These are phyloP conservation scores for Daldinia concentrica DNA, from an alignment of 495 filamentous ascomycete species.

Conservation along the genomic window DNA sequence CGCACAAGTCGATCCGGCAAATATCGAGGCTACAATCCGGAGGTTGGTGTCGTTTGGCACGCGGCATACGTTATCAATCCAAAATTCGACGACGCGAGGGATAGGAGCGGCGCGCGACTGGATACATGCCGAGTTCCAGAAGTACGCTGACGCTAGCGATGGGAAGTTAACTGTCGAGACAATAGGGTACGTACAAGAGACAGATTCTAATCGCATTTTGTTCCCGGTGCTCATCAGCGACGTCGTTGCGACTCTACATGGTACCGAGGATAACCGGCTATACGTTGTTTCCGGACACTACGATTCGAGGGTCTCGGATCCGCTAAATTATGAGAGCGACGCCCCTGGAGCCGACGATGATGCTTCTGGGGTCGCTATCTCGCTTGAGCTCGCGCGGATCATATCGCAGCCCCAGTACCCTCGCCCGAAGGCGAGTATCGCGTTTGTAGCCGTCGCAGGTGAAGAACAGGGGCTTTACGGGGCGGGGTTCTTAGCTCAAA, in stretches of 20 bases:
- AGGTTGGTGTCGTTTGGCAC: constrained; percentile 63
- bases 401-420: constrained; percentile 49
- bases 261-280: constrained; percentile 54
- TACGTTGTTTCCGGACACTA: constrained; percentile 65
- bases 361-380: constrained; percentile 51
- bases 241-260: constrained; percentile 60
- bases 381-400: constrained; percentile 60
- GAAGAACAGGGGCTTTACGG: constrained; percentile 65
- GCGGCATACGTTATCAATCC: constrained; percentile 59
- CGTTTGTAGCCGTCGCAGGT: constrained; percentile 61
- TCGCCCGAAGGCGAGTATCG: constrained; percentile 58
- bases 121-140: constrained; percentile 56
- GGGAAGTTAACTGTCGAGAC: constrained; percentile 56
- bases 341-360: constrained; percentile 66
- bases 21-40: constrained; percentile 56
- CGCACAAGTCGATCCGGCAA: constrained; percentile 50
- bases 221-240: constrained; percentile 60
- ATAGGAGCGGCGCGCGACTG: constrained; percentile 65
- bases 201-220: constrained; percentile 51
- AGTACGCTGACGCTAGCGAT: constrained; percentile 50
- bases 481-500: constrained; percentile 56
- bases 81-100: constrained; percentile 56
- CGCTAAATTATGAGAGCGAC: constrained; percentile 58
- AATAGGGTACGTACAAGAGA: constrained; percentile 55
- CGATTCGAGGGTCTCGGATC: constrained; percentile 59